These are phyloP conservation scores for Nicotiana rustica DNA, from an alignment of 305 asterid genomes.

Conservation along the genomic window DNA sequence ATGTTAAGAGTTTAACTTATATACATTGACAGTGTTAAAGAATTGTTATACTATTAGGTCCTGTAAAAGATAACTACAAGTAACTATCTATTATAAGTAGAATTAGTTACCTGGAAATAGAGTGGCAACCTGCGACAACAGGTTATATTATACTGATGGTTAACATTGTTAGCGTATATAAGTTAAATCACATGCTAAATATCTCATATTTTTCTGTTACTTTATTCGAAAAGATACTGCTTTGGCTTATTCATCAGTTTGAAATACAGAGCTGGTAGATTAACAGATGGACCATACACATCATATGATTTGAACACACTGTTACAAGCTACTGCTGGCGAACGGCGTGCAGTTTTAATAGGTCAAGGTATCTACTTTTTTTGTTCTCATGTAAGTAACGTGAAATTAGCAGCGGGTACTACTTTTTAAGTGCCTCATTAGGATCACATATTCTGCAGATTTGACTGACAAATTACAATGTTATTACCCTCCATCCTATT, in stretches of 20 bases:
- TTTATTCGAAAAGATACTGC: neutral
- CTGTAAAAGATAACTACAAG: neutral
- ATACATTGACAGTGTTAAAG: neutral
- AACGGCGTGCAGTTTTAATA: slow-evolving; percentile 89
- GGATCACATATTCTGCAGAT: neutral
- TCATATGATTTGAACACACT: slow-evolving; percentile 93
- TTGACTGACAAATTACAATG: neutral
- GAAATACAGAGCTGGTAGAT: slow-evolving; percentile 76
- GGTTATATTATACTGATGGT: neutral
- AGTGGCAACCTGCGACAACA: neutral
- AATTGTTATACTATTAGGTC: neutral
- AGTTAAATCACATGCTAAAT: neutral
- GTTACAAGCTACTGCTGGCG: slow-evolving; percentile 95
- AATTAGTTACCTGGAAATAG: neutral
- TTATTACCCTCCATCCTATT: neutral
- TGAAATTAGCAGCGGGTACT: neutral
- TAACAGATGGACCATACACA: slow-evolving; percentile 98
- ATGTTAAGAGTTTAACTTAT: neutral
- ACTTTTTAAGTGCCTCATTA: neutral
- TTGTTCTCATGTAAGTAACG: neutral
- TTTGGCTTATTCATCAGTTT: neutral
- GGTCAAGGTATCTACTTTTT: slow-evolving; percentile 72
- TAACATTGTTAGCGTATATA: neutral
- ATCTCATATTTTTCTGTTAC: slow-evolving; percentile 5
- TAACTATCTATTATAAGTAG: neutral